Evolutionary conservation across 106 monocot genomes (phyloP).

Genomic region (Apostasia shenzhenica): DNA sequence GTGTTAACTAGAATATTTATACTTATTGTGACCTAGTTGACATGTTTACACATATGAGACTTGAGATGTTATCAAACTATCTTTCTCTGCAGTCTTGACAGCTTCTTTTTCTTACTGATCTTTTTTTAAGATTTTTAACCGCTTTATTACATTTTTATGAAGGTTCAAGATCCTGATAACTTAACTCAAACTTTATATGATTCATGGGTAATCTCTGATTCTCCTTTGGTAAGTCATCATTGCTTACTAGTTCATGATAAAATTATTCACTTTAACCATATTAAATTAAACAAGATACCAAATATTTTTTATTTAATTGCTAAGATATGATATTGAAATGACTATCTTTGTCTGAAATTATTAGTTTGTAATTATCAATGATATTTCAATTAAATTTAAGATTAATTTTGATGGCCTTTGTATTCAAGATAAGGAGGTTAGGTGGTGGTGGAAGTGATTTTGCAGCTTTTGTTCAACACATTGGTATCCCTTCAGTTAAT

Average conservation of each 20-base stretch:
- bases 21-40: no score
- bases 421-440: constrained; percentile 59
- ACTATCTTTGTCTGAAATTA: not conserved
- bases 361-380: not conserved
- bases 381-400: not conserved
- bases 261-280: not conserved
- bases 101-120: no score
- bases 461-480: constrained; percentile 68
- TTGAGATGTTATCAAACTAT: no score
- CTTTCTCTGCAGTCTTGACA: no score
- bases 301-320: no score
- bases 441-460: constrained; percentile 66
- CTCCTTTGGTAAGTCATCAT: constrained; percentile 32
- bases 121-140: not conserved
- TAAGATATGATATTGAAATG: not conserved
- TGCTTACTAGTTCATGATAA: not conserved
- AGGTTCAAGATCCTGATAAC: constrained; percentile 83
- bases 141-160: constrained; percentile 6
- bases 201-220: constrained; percentile 47
- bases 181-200: constrained; percentile 55
- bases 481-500: constrained; percentile 74
- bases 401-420: not conserved
- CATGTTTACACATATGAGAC: no score
- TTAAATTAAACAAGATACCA: no score
- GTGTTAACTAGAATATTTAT: no score